phyloP scores from a whole-genome alignment of 2,329 filamentous ascomycete species.

The Stagonosporopsis vannaccii region DNA sequence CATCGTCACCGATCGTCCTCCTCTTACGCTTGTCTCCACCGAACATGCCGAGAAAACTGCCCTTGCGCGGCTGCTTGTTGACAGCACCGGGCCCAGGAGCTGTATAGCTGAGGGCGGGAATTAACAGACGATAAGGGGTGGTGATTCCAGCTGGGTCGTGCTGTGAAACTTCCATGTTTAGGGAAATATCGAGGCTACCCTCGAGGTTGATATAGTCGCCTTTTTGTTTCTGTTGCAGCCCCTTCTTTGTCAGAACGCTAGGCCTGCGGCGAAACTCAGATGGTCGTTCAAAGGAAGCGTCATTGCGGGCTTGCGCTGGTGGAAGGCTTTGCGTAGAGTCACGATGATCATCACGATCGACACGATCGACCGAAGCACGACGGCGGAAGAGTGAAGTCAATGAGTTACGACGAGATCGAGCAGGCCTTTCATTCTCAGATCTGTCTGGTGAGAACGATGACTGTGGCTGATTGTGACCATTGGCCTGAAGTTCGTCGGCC shows the following conservation, averaged over 20 bases:
- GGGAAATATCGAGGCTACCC: constrained; percentile 81
- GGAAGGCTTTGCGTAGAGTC: constrained; percentile 38
- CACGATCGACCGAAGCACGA: constrained; percentile 40
- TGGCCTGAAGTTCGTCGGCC: constrained; percentile 40
- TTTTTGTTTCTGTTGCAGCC: constrained; percentile 41
- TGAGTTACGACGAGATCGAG: constrained; percentile 44
- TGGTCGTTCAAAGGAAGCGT: constrained; percentile 39
- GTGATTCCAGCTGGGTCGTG: constrained; percentile 89
- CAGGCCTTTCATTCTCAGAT: constrained; percentile 34
- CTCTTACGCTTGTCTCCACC: constrained; percentile 29
- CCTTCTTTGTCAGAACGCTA: constrained; percentile 53
- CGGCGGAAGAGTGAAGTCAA: constrained; percentile 45
- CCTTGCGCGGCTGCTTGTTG: constrained; percentile 37
- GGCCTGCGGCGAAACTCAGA: constrained; percentile 55
- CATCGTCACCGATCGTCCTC: constrained; percentile 43
- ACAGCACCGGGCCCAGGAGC: constrained; percentile 25
- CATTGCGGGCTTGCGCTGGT: constrained; percentile 20
- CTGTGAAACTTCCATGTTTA: constrained; percentile 89
- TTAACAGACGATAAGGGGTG: constrained; percentile 82
- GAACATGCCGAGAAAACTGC: constrained; percentile 39
- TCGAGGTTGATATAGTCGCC: constrained; percentile 72
- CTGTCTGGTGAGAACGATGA: constrained; percentile 49
- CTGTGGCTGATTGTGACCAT: constrained; percentile 32
- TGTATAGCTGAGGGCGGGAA: constrained; percentile 72
- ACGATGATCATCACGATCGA: constrained; percentile 28